These are phyloP conservation scores for Tulasnella sp. DNA, from an alignment of 768 basidiomycete species.

Conservation along the genomic window DNA sequence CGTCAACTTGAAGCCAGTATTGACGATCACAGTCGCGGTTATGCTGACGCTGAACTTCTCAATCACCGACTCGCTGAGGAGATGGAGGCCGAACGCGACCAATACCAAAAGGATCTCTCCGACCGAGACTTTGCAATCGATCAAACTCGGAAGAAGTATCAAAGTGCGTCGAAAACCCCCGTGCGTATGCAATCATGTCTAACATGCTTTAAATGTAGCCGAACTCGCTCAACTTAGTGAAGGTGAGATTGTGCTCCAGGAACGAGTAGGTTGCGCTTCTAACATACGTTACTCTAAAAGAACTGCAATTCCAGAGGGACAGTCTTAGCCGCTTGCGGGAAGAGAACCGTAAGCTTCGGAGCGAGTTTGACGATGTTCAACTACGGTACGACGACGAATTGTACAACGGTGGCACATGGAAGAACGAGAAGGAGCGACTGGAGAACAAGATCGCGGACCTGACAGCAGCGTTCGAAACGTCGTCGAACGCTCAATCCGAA, in stretches of 20 bases:
- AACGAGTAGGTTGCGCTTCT: not conserved
- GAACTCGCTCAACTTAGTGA: conserved; percentile 72
- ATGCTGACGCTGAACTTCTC: conserved; percentile 50
- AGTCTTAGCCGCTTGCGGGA: conserved; percentile 64
- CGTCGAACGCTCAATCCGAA: conserved; percentile 70
- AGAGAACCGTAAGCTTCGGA: conserved; percentile 65
- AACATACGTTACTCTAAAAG: conserved; percentile 26
- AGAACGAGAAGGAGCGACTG: conserved; percentile 77
- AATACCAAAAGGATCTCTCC: conserved; percentile 66
- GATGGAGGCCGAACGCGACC: conserved; percentile 66
- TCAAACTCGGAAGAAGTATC: conserved; percentile 79
- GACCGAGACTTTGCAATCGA: conserved; percentile 68
- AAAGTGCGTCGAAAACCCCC: conserved; percentile 37
- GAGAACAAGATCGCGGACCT: conserved; percentile 71
- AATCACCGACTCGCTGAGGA: conserved; percentile 61
- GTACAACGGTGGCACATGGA: conserved; percentile 67
- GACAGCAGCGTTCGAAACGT: conserved; percentile 67
- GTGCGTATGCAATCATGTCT: not conserved
- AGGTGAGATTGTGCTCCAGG: conserved; percentile 36
- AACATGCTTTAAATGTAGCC: conserved; percentile 41
- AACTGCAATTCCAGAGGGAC: conserved; percentile 71
- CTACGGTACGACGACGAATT: conserved; percentile 66
- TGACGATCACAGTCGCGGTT: conserved; percentile 56
- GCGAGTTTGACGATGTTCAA: conserved; percentile 65
- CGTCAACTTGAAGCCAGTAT: conserved; percentile 53